Evolutionary conservation across 306 rosid genomes (phyloP).

Genomic region (Mimosa bimucronata): DNA sequence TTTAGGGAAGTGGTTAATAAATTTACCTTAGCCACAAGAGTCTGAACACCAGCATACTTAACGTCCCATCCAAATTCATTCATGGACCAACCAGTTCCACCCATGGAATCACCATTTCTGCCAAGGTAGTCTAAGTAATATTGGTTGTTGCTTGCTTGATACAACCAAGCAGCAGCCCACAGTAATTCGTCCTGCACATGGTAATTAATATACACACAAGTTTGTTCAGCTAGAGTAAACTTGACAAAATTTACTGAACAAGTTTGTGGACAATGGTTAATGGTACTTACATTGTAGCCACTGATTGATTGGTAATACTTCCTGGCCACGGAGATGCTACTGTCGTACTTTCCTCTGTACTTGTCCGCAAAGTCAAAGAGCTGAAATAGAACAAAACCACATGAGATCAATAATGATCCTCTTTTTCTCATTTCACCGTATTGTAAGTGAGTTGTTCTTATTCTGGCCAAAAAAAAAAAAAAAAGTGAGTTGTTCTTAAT

Average conservation of each 20-base stretch:
- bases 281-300: slow-evolving; percentile 77
- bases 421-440: too few relatives aligned
- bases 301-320: slow-evolving; percentile 88
- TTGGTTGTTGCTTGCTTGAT: slow-evolving; percentile 77
- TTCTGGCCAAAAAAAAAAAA: too few relatives aligned
- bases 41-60: slow-evolving; percentile 89
- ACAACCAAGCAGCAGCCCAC: slow-evolving; percentile 99
- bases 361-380: slow-evolving; percentile 90
- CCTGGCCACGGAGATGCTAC: slow-evolving; percentile 80
- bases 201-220: not conserved
- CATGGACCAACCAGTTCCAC: slow-evolving; percentile 96
- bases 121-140: slow-evolving; percentile 86
- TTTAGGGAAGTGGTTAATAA: not conserved
- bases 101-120: slow-evolving; percentile 79
- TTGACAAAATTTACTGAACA: not conserved
- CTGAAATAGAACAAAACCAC: slow-evolving; percentile 45
- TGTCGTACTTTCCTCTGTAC: slow-evolving; percentile 92
- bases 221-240: slow-evolving; percentile 4
- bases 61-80: slow-evolving; percentile 95
- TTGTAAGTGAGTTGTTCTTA: too few relatives aligned
- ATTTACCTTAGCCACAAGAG: slow-evolving; percentile 79
- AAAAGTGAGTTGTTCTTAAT: not conserved
- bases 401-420: not conserved
- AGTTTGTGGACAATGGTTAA: not conserved
- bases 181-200: slow-evolving; percentile 78